Evolutionary conservation across 768 basidiomycete species (phyloP).

Genomic region (Suillus bovinus): DNA sequence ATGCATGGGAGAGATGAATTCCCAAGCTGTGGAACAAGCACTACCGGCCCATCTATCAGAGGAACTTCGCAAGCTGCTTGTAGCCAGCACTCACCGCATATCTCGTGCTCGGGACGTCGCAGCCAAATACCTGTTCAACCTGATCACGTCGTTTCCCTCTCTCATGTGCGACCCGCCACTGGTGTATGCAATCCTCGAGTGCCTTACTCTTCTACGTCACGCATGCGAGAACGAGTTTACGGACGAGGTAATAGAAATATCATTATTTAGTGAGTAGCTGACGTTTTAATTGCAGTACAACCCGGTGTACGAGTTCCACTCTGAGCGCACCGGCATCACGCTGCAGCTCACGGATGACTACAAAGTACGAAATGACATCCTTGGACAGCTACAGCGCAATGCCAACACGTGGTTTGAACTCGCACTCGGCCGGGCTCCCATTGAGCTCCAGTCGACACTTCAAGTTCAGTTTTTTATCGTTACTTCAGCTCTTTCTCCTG

Average conservation of each 20-base stretch:
- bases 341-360: constrained; percentile 88
- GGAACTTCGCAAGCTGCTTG: constrained; percentile 75
- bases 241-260: constrained; percentile 68
- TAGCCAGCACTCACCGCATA: constrained; percentile 80
- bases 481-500: neutral
- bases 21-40: constrained; percentile 77
- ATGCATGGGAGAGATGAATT: constrained; percentile 69
- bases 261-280: constrained; percentile 1
- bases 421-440: constrained; percentile 84
- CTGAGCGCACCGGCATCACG: constrained; percentile 71
- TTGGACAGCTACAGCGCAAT: constrained; percentile 69
- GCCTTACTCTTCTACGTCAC: constrained; percentile 83
- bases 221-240: constrained; percentile 89
- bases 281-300: constrained; percentile 64
- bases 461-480: constrained; percentile 58
- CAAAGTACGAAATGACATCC: constrained; percentile 79
- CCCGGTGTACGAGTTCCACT: constrained; percentile 80
- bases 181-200: constrained; percentile 88
- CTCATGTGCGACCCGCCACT: constrained; percentile 89
- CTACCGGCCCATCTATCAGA: constrained; percentile 65
- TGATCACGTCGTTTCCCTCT: constrained; percentile 91
- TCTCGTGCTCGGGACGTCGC: constrained; percentile 82
- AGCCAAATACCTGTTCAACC: constrained; percentile 75
- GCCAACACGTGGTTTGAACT: constrained; percentile 85
- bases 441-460: constrained; percentile 89